These are phyloP conservation scores for Peronospora farinosa DNA, from an alignment of 352 stramenopile genomes.

Conservation along the genomic window DNA sequence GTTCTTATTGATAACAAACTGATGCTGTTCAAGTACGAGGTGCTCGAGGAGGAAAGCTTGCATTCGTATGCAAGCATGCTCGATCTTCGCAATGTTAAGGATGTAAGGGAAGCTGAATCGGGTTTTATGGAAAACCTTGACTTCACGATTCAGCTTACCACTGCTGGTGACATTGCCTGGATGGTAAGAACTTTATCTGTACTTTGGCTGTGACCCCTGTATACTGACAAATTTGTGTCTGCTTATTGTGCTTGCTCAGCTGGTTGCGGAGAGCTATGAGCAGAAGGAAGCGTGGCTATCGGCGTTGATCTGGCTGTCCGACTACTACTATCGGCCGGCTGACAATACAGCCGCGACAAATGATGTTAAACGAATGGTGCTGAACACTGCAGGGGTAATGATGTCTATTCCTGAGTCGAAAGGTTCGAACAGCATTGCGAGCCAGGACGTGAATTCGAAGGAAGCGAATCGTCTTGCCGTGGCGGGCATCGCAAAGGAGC, in stretches of 20 bases:
- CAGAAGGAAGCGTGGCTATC: slow-evolving; percentile 85
- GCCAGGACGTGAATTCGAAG: slow-evolving; percentile 20
- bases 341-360: slow-evolving; percentile 21
- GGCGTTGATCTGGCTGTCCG: slow-evolving; percentile 78
- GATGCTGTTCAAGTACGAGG: slow-evolving; percentile 85
- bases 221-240: slow-evolving; percentile 9
- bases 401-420: slow-evolving; percentile 41
- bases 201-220: slow-evolving; percentile 13
- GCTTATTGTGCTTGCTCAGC: slow-evolving; percentile 25
- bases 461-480: slow-evolving; percentile 24
- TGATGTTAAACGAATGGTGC: slow-evolving; percentile 36
- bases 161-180: slow-evolving; percentile 61
- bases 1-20: slow-evolving; percentile 74
- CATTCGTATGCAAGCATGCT: slow-evolving; percentile 62
- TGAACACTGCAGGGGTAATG: slow-evolving; percentile 46
- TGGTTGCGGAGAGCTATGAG: slow-evolving; percentile 70
- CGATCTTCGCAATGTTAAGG: slow-evolving; percentile 69
- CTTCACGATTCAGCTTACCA: slow-evolving; percentile 82
- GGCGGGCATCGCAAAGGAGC: slow-evolving; percentile 30
- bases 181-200: slow-evolving; percentile 43
- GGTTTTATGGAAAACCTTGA: slow-evolving; percentile 79
- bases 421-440: slow-evolving; percentile 27
- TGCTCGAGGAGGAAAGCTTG: slow-evolving; percentile 59
- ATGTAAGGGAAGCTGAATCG: slow-evolving; percentile 75
- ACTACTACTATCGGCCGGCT: slow-evolving; percentile 67